Conservation (phyloP, 2,329 filamentous ascomycete species). For the Kalaharituber pfeilii region DNA sequence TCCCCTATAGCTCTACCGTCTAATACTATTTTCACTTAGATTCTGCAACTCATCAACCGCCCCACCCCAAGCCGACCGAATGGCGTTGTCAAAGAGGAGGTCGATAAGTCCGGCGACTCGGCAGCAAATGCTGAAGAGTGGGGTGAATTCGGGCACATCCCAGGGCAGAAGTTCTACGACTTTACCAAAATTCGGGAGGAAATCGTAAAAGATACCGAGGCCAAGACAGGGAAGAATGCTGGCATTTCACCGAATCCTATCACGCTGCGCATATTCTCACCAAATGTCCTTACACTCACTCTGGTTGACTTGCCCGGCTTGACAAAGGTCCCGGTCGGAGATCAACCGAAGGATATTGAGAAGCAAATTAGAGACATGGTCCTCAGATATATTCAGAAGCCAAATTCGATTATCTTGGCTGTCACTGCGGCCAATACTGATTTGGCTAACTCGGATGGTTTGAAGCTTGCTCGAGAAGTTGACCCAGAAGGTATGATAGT, state of each 20-base stretch:
- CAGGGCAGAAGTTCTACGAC: conserved; percentile 92
- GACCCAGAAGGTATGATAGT: conserved; percentile 58
- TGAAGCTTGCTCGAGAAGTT: conserved; percentile 91
- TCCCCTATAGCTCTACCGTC: conserved; percentile 1
- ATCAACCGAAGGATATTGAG: conserved; percentile 93
- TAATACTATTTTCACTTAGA: conserved; percentile 11
- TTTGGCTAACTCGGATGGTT: conserved; percentile 92
- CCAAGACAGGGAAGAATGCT: conserved; percentile 88
- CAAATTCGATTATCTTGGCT: conserved; percentile 92
- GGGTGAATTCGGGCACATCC: conserved; percentile 97
- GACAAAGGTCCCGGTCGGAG: conserved; percentile 90
- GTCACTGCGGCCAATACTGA: conserved; percentile 95
- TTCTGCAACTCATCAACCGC: conserved; percentile 95
- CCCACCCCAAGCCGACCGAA: conserved; percentile 50
- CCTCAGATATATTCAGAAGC: conserved; percentile 93
- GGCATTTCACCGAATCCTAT: conserved; percentile 94
- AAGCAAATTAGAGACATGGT: conserved; percentile 96
- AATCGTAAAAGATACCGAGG: conserved; percentile 89
- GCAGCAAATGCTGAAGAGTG: conserved; percentile 89
- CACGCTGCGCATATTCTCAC: conserved; percentile 95
- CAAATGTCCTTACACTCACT: conserved; percentile 91
- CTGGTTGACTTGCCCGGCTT: conserved; percentile 90
- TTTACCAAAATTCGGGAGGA: conserved; percentile 98
- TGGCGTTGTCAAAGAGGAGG: conserved; percentile 31
- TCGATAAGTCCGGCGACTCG: conserved; percentile 54